These are phyloP conservation scores for Carallia pectinifolia DNA, from an alignment of 345 rosid species.

Conservation along the genomic window DNA sequence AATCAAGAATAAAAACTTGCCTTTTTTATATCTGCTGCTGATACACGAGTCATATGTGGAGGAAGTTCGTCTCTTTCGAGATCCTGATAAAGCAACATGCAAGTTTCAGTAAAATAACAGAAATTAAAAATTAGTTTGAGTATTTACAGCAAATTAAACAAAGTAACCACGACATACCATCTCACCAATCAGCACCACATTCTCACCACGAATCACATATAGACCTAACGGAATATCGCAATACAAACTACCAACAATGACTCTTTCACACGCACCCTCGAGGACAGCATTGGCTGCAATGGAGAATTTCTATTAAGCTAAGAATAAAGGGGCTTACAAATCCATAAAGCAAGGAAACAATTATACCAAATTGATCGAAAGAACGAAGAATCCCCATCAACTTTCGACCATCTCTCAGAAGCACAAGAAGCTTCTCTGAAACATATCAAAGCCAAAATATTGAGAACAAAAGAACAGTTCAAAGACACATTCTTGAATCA, in stretches of 20 bases:
- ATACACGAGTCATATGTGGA: conserved; percentile 76
- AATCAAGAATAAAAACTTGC: conserved; percentile 32
- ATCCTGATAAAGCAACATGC: conserved; percentile 44
- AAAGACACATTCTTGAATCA: not conserved
- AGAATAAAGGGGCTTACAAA: not conserved
- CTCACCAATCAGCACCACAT: conserved; percentile 94
- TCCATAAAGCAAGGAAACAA: not conserved
- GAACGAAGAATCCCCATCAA: conserved; percentile 92
- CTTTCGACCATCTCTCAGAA: conserved; percentile 91
- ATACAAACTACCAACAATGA: conserved; percentile 82
- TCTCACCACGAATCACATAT: conserved; percentile 91
- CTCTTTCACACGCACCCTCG: conserved; percentile 94
- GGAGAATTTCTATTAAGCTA: not conserved
- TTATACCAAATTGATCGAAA: conserved; percentile 90
- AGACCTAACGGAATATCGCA: conserved; percentile 94
- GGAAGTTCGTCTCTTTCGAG: conserved; percentile 94
- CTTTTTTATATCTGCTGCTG: conserved; percentile 66
- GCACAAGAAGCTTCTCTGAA: conserved; percentile 86
- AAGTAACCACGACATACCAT: conserved; percentile 53
- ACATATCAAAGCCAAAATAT: conserved; percentile 15
- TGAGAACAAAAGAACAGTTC: not conserved
- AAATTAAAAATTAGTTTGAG: not conserved
- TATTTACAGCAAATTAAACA: not conserved
- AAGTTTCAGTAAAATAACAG: conserved; percentile 12
- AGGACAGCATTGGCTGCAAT: conserved; percentile 91